Percentiles rank a stretch among this genome's conserved stretches.
phyloP scores from a whole-genome alignment of 192 early-diverging fungal species.

The Chytriomyces confervae region DNA sequence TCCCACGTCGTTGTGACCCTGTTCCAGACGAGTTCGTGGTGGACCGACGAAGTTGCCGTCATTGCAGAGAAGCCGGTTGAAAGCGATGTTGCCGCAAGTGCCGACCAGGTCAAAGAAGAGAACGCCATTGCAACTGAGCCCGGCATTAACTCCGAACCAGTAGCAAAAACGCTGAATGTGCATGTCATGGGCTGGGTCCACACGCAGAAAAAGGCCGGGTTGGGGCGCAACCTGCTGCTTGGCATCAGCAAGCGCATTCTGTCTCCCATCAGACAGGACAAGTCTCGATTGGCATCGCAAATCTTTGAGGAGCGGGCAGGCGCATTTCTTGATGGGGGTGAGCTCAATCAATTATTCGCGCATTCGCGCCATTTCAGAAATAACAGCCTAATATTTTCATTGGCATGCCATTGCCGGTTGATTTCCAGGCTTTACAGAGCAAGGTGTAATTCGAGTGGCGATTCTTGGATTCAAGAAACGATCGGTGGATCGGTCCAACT shows the following conservation, averaged over 20 bases:
- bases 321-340: slow-evolving; percentile 36
- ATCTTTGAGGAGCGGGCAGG: slow-evolving; percentile 43
- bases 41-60: neutral
- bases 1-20: neutral
- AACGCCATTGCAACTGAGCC: neutral
- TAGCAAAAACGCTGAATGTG: neutral
- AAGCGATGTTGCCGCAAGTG: neutral
- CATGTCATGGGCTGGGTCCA: slow-evolving; percentile 44
- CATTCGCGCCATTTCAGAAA: no score
- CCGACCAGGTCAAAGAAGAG: neutral
- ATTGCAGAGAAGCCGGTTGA: neutral
- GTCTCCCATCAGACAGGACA: slow-evolving; percentile 10
- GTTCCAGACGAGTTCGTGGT: neutral
- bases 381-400: no score
- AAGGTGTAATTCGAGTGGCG: slow-evolving; percentile 44
- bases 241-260: slow-evolving; percentile 30
- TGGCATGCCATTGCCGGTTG: no score
- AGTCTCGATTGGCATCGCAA: neutral
- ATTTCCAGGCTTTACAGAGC: neutral
- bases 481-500: slow-evolving; percentile 36
- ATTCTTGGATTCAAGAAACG: slow-evolving; percentile 53
- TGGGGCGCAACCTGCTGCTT: slow-evolving; percentile 38
- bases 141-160: neutral
- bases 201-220: neutral
- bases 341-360: no score